These are phyloP conservation scores for Hymenoscyphus fraxineus DNA, from an alignment of 2,329 filamentous ascomycete species.

Conservation along the genomic window DNA sequence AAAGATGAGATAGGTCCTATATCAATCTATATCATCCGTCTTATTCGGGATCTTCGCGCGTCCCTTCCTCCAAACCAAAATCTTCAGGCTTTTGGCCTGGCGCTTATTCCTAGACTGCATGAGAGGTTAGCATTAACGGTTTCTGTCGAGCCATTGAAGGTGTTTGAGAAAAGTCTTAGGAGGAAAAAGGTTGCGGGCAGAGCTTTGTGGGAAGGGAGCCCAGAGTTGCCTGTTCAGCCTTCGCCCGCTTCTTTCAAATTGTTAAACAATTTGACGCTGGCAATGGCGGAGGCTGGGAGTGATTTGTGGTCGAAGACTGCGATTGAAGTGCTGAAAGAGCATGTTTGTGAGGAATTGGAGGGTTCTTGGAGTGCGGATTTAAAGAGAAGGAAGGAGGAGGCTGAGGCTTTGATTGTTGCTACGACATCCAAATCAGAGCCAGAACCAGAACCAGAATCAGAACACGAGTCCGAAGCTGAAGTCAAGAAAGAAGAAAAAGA, in stretches of 20 bases:
- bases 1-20: conserved; percentile 48
- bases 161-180: conserved; percentile 43
- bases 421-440: conserved; percentile 6
- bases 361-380: conserved; percentile 37
- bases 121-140: conserved; percentile 54
- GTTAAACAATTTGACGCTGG: conserved; percentile 57
- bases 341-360: conserved; percentile 48
- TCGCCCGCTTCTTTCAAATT: conserved; percentile 72
- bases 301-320: conserved; percentile 79
- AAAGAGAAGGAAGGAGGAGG: conserved; percentile 21
- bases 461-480: background rate
- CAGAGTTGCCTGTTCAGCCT: conserved; percentile 72
- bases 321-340: conserved; percentile 58
- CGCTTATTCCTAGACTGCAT: conserved; percentile 63
- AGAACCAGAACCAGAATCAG: background rate
- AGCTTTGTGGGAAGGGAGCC: conserved; percentile 76
- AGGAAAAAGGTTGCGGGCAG: conserved; percentile 54
- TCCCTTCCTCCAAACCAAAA: conserved; percentile 54
- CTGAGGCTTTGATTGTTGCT: conserved; percentile 11
- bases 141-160: conserved; percentile 45
- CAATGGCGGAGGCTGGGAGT: conserved; percentile 67
- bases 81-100: conserved; percentile 54
- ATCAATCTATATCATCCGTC: conserved; percentile 65
- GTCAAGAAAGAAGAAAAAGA: background rate
- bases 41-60: conserved; percentile 69